Evolutionary conservation across 495 filamentous ascomycete genomes (phyloP).

Genomic region (Xylaria curta): DNA sequence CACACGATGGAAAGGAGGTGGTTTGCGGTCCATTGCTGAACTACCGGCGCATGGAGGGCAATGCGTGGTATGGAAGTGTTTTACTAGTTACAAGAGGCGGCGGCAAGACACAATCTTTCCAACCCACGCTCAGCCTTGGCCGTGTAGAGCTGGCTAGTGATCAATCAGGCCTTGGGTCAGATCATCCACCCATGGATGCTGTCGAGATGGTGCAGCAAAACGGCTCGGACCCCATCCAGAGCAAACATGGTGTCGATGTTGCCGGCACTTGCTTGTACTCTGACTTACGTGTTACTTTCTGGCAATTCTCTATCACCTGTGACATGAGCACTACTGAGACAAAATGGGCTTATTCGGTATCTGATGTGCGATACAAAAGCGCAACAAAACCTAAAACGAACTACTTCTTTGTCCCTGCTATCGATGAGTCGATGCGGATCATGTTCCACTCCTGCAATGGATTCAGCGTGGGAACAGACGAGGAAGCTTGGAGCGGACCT

Average conservation of each 20-base stretch:
- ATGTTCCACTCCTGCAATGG: conserved; percentile 98
- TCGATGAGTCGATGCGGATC: conserved; percentile 85
- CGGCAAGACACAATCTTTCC: conserved; percentile 47
- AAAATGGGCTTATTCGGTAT: conserved; percentile 66
- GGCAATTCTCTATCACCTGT: conserved; percentile 73
- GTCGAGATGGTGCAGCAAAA: conserved; percentile 5
- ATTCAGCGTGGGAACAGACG: conserved; percentile 91
- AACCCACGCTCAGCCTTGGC: conserved; percentile 42
- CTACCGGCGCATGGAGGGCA: conserved; percentile 79
- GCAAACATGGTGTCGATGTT: conserved; percentile 38
- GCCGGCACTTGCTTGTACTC: conserved; percentile 76
- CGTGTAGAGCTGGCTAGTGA: conserved; percentile 31
- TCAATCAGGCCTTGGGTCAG: conserved; percentile 29
- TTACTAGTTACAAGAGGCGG: conserved; percentile 77
- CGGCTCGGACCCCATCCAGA: conserved; percentile 26
- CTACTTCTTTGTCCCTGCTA: conserved; percentile 77
- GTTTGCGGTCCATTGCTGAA: conserved; percentile 84
- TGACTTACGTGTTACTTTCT: conserved; percentile 78
- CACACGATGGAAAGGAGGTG: conserved; percentile 62
- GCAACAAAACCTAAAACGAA: conserved; percentile 54
- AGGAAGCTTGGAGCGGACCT: conserved; percentile 80
- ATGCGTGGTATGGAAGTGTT: conserved; percentile 82
- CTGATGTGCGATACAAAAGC: conserved; percentile 52
- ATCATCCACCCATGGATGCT: conserved; percentile 28
- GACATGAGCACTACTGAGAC: conserved; percentile 60